phyloP scores from a whole-genome alignment of 108 stramenopile genomes.

The Epithemia pelagica region DNA sequence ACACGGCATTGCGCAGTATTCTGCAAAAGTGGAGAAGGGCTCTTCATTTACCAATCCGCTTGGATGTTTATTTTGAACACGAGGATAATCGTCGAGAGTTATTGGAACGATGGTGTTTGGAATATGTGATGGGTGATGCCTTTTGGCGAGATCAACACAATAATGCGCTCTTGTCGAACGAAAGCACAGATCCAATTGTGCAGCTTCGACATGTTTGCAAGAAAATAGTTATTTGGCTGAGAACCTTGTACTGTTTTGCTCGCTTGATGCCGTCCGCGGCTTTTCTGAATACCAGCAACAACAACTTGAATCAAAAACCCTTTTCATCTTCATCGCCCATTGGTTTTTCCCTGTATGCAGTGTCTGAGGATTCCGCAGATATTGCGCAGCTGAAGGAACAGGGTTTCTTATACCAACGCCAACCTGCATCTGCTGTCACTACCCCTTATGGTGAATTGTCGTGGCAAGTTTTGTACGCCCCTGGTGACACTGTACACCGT shows the following conservation, averaged over 20 bases:
- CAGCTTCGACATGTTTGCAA: slow-evolving; percentile 70
- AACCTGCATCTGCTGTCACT: slow-evolving; percentile 24
- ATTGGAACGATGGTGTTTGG: slow-evolving; percentile 79
- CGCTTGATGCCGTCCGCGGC: slow-evolving; percentile 64
- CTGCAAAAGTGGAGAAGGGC: slow-evolving; percentile 42
- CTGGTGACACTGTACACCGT: slow-evolving; percentile 16
- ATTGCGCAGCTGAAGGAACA: slow-evolving; percentile 17
- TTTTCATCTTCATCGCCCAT: neutral
- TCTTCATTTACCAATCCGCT: slow-evolving; percentile 68
- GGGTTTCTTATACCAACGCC: slow-evolving; percentile 30
- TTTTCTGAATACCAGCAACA: slow-evolving; percentile 11
- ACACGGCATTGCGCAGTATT: slow-evolving; percentile 43
- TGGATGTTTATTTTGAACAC: slow-evolving; percentile 82
- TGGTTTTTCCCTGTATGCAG: slow-evolving; percentile 54
- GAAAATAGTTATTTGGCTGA: slow-evolving; percentile 57
- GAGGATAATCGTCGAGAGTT: slow-evolving; percentile 44
- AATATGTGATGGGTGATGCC: slow-evolving; percentile 35
- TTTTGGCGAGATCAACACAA: neutral
- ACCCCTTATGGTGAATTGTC: slow-evolving; percentile 55
- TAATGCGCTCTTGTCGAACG: neutral
- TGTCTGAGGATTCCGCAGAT: slow-evolving; percentile 36
- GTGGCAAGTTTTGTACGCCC: slow-evolving; percentile 57
- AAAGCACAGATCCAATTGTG: slow-evolving; percentile 38
- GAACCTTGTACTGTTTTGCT: slow-evolving; percentile 57
- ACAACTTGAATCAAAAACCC: neutral